Evolutionary conservation across 2,329 filamentous ascomycete species (phyloP).

Genomic region (Alternaria sp.): DNA sequence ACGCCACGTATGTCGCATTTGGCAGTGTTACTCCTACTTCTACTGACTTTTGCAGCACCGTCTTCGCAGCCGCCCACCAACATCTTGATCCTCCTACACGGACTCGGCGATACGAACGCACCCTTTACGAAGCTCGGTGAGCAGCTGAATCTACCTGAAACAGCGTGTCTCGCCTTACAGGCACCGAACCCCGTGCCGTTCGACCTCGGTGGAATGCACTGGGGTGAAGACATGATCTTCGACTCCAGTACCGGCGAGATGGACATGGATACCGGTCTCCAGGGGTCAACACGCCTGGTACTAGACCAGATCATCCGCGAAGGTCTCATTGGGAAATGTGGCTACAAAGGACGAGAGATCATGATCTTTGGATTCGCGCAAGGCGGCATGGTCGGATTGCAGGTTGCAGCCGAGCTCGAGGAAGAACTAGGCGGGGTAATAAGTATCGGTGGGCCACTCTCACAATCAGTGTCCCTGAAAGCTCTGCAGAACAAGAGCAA

Average conservation of each 20-base stretch:
- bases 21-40: background rate
- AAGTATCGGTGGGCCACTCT: conserved; percentile 69
- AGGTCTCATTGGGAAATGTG: conserved; percentile 59
- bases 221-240: conserved; percentile 68
- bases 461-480: conserved; percentile 47
- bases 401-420: conserved; percentile 50
- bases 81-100: conserved; percentile 83
- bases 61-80: conserved; percentile 70
- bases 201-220: conserved; percentile 71
- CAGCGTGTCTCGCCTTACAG: conserved; percentile 76
- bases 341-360: conserved; percentile 60
- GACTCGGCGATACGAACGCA: conserved; percentile 77
- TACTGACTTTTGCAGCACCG: conserved; percentile 46
- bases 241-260: conserved; percentile 62
- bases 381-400: conserved; percentile 65
- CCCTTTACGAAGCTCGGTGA: conserved; percentile 75
- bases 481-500: conserved; percentile 60
- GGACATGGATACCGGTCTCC: conserved; percentile 65
- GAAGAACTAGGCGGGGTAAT: conserved; percentile 67
- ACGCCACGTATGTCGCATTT: conserved; percentile 54
- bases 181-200: conserved; percentile 75
- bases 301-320: conserved; percentile 56
- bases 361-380: conserved; percentile 66
- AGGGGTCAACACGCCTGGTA: conserved; percentile 53
- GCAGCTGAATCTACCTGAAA: conserved; percentile 77